These are phyloP conservation scores for Solanum aculeatissimum DNA, from an alignment of 305 asterid species.

Conservation along the genomic window DNA sequence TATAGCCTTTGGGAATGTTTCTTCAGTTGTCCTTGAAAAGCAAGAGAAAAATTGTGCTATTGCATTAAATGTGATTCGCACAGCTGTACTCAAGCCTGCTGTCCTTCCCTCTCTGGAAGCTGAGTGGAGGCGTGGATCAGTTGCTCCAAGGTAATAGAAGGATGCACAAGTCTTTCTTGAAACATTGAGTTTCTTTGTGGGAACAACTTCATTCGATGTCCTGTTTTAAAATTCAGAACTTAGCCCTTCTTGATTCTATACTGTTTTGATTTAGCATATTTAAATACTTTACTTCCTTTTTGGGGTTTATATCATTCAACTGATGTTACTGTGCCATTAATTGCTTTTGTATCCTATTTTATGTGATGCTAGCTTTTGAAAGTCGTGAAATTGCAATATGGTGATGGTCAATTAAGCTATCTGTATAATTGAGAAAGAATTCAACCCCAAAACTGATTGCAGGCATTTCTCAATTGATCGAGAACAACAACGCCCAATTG, in stretches of 20 bases:
- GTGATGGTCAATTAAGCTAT: background rate
- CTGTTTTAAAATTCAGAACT: background rate
- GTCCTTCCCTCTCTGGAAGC: slow-evolving; percentile 91
- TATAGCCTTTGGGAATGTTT: slow-evolving; percentile 77
- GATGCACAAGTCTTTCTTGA: background rate
- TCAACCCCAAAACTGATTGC: background rate
- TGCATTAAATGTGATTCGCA: slow-evolving; percentile 66
- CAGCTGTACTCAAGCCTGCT: slow-evolving; percentile 58
- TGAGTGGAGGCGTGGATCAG: slow-evolving; percentile 89
- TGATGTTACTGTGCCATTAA: background rate
- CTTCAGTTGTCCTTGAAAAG: slow-evolving; percentile 52
- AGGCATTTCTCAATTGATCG: background rate
- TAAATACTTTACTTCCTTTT: background rate
- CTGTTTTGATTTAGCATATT: background rate
- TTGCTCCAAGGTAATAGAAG: slow-evolving; percentile 80
- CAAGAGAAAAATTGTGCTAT: slow-evolving; percentile 65
- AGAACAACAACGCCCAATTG: background rate
- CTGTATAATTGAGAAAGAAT: background rate
- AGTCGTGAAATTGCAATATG: background rate
- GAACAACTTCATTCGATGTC: background rate
- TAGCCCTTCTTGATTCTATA: background rate
- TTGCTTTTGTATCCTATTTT: background rate
- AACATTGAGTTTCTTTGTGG: background rate
- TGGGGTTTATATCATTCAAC: background rate
- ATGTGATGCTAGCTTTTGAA: background rate